These are phyloP conservation scores for Chlamydomonas incerta DNA, from an alignment of 139 green algal species.

Conservation along the genomic window DNA sequence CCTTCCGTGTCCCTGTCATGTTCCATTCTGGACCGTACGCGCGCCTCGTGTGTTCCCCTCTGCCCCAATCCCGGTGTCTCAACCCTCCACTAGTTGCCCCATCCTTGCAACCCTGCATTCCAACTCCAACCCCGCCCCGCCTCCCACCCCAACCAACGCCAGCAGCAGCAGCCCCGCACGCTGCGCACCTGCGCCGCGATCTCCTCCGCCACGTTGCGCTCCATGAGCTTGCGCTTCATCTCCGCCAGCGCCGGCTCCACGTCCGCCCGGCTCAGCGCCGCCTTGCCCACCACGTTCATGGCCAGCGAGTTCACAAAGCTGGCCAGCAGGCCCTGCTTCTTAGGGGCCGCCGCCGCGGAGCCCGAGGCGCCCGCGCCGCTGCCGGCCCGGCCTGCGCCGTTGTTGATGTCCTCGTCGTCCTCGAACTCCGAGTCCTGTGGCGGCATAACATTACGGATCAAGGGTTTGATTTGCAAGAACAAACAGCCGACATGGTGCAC, in stretches of 20 bases:
- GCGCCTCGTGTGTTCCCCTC: no score
- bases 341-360: slow-evolving; percentile 4
- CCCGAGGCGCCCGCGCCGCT: not conserved
- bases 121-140: not conserved
- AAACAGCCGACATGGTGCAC: no score
- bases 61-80: no score
- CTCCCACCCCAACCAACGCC: not conserved
- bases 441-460: not conserved
- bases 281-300: slow-evolving; percentile 84
- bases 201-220: slow-evolving; percentile 97
- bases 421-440: slow-evolving; percentile 29
- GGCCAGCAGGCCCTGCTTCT: slow-evolving; percentile 73
- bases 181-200: slow-evolving; percentile 79
- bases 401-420: slow-evolving; percentile 18
- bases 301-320: slow-evolving; percentile 81
- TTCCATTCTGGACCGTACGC: no score
- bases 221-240: slow-evolving; percentile 96
- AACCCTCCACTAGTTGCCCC: no score
- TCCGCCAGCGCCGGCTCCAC: slow-evolving; percentile 85
- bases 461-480: no score
- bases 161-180: not conserved
- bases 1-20: no score
- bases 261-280: slow-evolving; percentile 82
- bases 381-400: not conserved
- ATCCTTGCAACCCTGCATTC: no score